phyloP scores from a whole-genome alignment of 441 rosid species.

The Biscutella laevigata region DNA sequence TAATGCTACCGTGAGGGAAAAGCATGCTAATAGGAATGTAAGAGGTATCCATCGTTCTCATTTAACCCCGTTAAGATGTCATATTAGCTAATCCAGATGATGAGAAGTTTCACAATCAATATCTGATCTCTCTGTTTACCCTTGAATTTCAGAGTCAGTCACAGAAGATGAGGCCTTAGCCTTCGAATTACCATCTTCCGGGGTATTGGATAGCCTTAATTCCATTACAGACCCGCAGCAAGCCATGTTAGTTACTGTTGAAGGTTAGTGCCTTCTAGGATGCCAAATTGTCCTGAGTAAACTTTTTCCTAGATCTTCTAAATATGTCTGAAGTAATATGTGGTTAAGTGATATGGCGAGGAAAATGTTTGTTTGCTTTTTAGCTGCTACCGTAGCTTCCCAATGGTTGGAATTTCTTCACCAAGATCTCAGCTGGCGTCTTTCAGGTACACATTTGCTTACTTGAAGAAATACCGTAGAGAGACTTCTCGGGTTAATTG shows the following conservation, averaged over 20 bases:
- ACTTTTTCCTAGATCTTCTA: background rate
- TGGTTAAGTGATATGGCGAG: background rate
- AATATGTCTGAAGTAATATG: background rate
- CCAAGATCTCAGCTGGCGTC: conserved; percentile 81
- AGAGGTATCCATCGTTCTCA: conserved; percentile 27
- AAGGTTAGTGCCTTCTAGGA: conserved; percentile 38
- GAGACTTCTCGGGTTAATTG: background rate
- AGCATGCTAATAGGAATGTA: conserved; percentile 24
- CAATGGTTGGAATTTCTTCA: conserved; percentile 95
- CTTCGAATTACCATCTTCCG: conserved; percentile 40
- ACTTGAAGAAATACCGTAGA: background rate
- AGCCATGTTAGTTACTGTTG: conserved; percentile 53
- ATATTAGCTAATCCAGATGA: conserved; percentile 22
- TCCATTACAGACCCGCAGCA: conserved; percentile 34
- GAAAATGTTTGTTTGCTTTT: conserved; percentile 26
- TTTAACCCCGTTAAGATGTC: conserved; percentile 28
- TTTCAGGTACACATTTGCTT: conserved; percentile 44
- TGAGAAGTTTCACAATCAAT: conserved; percentile 20
- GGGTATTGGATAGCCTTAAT: conserved; percentile 35
- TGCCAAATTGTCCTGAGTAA: conserved; percentile 1
- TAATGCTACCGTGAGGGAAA: conserved; percentile 24
- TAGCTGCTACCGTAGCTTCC: conserved; percentile 88
- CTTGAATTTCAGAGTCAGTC: conserved; percentile 28
- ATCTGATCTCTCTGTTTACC: conserved; percentile 22
- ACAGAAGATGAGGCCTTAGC: conserved; percentile 34